Percentiles rank a stretch among this genome's conserved stretches.
Conservation (phyloP, 345 rosid species). For the Boechera stricta region DNA sequence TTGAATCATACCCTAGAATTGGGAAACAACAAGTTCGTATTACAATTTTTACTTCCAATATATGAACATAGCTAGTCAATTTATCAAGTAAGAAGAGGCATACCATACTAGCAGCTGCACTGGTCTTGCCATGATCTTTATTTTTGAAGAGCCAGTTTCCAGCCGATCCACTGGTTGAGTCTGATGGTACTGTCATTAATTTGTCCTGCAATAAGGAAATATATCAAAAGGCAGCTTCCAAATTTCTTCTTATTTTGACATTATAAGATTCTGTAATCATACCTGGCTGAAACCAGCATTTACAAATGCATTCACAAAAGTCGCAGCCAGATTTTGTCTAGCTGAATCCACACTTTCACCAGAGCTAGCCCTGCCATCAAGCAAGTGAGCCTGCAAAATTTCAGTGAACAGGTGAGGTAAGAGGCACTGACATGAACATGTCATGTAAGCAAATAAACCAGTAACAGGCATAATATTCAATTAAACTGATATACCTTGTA, state of each 20-base stretch:
- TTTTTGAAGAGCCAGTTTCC: slow-evolving; percentile 84
- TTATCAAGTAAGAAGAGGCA: slow-evolving; percentile 8
- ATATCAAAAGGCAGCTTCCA: slow-evolving; percentile 20
- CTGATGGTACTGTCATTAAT: slow-evolving; percentile 84
- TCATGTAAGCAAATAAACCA: slow-evolving; percentile 11
- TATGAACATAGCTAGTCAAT: slow-evolving; percentile 23
- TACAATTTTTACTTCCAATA: slow-evolving; percentile 14
- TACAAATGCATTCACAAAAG: slow-evolving; percentile 98
- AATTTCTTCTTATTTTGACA: slow-evolving; percentile 12
- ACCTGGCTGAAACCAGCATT: slow-evolving; percentile 99
- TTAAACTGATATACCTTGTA: slow-evolving; percentile 67
- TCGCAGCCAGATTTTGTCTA: slow-evolving; percentile 94
- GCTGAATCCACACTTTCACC: slow-evolving; percentile 89
- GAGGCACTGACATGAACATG: slow-evolving; percentile 13
- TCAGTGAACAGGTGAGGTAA: slow-evolving; percentile 28
- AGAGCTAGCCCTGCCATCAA: slow-evolving; percentile 87
- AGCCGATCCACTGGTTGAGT: slow-evolving; percentile 70
- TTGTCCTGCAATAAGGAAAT: slow-evolving; percentile 66
- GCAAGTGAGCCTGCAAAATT: slow-evolving; percentile 79
- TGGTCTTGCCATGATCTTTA: slow-evolving; percentile 65
- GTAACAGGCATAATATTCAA: neutral
- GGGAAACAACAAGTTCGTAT: slow-evolving; percentile 26
- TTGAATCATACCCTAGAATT: slow-evolving; percentile 83
- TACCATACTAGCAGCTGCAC: slow-evolving; percentile 98
- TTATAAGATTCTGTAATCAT: slow-evolving; percentile 42